Evolutionary conservation across 352 stramenopile species (phyloP).

Genomic region (Phytophthora tentaculata): DNA sequence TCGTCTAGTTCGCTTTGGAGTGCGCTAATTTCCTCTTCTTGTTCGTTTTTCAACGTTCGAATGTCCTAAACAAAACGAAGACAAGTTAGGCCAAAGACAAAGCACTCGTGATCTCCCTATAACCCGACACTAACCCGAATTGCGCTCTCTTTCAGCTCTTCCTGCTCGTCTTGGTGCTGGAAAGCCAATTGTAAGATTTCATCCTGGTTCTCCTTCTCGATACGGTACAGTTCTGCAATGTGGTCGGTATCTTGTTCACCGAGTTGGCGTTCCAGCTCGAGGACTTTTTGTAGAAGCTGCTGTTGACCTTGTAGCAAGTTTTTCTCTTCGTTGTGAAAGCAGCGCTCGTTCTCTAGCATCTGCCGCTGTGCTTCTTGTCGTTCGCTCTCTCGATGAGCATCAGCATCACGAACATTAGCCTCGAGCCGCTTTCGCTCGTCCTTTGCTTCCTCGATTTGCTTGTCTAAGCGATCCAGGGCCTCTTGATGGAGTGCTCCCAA

Average conservation of each 20-base stretch:
- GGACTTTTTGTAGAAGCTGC: conserved; percentile 61
- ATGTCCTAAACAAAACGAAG: conserved; percentile 48
- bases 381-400: conserved; percentile 55
- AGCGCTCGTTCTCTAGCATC: conserved; percentile 66
- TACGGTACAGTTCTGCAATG: conserved; percentile 65
- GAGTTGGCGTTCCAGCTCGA: conserved; percentile 68
- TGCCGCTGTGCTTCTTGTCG: conserved; percentile 55
- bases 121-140: conserved; percentile 44
- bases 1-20: conserved; percentile 62
- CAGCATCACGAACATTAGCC: conserved; percentile 38
- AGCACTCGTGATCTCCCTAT: not conserved
- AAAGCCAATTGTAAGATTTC: conserved; percentile 48
- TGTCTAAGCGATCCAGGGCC: conserved; percentile 50
- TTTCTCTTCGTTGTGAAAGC: conserved; percentile 76
- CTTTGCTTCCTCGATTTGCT: conserved; percentile 64
- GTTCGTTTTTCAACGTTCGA: conserved; percentile 56
- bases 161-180: conserved; percentile 61
- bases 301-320: conserved; percentile 69
- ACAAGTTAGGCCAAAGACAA: not conserved
- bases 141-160: conserved; percentile 64
- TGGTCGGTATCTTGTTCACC: conserved; percentile 71
- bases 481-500: conserved; percentile 69
- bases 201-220: conserved; percentile 64
- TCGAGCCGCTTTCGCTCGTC: conserved; percentile 63
- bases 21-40: conserved; percentile 57